Base-by-base conservation (phyloP, 2,329 filamentous ascomycete genomes). In the Cryphonectria carpinicola region DNA sequence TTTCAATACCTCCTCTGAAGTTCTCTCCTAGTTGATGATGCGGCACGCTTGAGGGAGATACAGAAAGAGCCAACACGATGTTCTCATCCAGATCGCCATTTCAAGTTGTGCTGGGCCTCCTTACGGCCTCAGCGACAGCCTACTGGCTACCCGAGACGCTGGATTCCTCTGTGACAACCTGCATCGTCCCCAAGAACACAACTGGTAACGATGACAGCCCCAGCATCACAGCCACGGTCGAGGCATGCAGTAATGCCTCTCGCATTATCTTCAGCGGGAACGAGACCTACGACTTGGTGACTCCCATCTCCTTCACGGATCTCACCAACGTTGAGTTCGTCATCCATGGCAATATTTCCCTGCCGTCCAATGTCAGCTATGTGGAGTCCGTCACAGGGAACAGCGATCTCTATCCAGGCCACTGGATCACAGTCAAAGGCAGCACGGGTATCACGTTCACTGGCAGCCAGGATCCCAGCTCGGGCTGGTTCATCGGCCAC, bases 401-500 rank as follows among this genome's bases (percentile, higher is more conserved):
- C 66, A 70, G 69, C 58, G 69, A 69, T 32, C 28, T 76, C 5
- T 76, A 75, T 62, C 71, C 74, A 32, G 74, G 74, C n/a, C 74
- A 72, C 25, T 76, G 74, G 74, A 71, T 76, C 70, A 74, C 69
- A 6, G 41, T 73, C 13, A 64, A 56, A 14, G 52, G 37, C 46
- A 70, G 68, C 65, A 67, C 65, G 14, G 69, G 67, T 1, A 49
- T 73, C 58, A 73, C 72, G 1, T 39, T 76, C 41, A 74, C 74
- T 14, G 74, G 74, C 28, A 73, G 60, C n/a, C 60, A 74, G 64
- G 71, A 74, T 28, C 58, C 67, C 11, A 52, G 32, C 39, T 62
- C 66, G 7, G 74, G 74, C 17, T 76, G 72, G 74, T 76, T 74
- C 64, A 62, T 74, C 22, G 74, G 73, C 68, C 70, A 76, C 52